Evolutionary conservation across 73 alveolate genomes (phyloP).

Genomic region (Breviolum minutum): DNA sequence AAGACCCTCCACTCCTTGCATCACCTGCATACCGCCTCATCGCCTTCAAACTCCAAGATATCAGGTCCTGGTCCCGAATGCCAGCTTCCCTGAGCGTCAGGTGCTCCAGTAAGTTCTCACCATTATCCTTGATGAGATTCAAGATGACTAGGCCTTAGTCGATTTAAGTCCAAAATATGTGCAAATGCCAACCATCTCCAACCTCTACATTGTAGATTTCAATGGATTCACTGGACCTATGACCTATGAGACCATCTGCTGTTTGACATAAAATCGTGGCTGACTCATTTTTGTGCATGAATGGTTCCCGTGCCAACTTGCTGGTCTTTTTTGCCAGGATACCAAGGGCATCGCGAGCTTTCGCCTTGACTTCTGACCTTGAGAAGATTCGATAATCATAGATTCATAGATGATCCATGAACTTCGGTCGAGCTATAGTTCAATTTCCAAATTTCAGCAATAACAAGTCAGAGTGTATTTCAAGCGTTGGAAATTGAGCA

Average conservation of each 20-base stretch:
- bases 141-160: neutral
- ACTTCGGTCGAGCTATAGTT: too few species aligned
- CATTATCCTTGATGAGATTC: constrained; percentile 47
- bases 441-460: too few species aligned
- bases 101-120: constrained; percentile 33
- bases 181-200: neutral
- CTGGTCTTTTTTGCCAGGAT: neutral
- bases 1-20: neutral
- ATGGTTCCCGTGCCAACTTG: neutral
- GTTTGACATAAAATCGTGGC: too few species aligned
- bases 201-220: neutral
- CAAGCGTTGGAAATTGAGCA: too few species aligned
- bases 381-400: neutral
- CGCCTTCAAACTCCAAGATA: neutral
- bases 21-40: neutral
- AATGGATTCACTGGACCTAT: too few species aligned
- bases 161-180: neutral
- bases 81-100: constrained; percentile 62
- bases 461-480: too few species aligned
- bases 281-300: too few species aligned
- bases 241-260: too few species aligned
- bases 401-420: too few species aligned
- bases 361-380: constrained; percentile 60
- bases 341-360: constrained; percentile 17
- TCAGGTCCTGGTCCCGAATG: constrained; percentile 1